Evolutionary conservation across 2,329 filamentous ascomycete species (phyloP).

Genomic region (Didymella segeticola): DNA sequence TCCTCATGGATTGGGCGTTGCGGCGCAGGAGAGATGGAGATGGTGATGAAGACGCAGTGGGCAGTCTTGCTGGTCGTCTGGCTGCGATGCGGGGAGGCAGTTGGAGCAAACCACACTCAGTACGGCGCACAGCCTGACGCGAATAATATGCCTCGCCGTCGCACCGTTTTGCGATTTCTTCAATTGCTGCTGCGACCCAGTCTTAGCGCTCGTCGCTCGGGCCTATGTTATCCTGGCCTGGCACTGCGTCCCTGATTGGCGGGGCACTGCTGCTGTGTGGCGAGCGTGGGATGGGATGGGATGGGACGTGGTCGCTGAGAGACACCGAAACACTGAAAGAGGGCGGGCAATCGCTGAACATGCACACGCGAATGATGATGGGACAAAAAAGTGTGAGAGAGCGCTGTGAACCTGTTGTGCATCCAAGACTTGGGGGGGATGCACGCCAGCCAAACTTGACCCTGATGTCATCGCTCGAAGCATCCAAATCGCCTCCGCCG

Average conservation of each 20-base stretch:
- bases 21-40: slow-evolving; percentile 12
- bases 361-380: not conserved
- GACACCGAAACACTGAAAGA: no score
- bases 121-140: no score
- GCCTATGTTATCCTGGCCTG: slow-evolving; percentile 24
- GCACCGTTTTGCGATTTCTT: slow-evolving; percentile 36
- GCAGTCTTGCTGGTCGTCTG: no score
- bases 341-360: not conserved
- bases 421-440: not conserved
- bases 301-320: not conserved
- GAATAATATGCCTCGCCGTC: slow-evolving; percentile 6
- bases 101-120: no score
- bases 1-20: slow-evolving; percentile 7
- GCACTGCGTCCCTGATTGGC: slow-evolving; percentile 37
- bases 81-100: no score
- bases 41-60: not conserved
- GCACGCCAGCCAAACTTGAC: slow-evolving; percentile 10
- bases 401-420: slow-evolving; percentile 7
- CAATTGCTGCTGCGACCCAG: slow-evolving; percentile 41
- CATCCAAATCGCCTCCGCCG: slow-evolving; percentile 1
- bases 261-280: slow-evolving; percentile 15
- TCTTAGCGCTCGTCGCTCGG: slow-evolving; percentile 46
- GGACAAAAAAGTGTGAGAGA: not conserved
- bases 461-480: slow-evolving; percentile 16
- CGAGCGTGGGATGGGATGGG: not conserved